Evolutionary conservation across 1,284 basidiomycete genomes (phyloP), one percentile per base, ranked within the genome.

Genomic region (Mycena citricolor): DNA sequence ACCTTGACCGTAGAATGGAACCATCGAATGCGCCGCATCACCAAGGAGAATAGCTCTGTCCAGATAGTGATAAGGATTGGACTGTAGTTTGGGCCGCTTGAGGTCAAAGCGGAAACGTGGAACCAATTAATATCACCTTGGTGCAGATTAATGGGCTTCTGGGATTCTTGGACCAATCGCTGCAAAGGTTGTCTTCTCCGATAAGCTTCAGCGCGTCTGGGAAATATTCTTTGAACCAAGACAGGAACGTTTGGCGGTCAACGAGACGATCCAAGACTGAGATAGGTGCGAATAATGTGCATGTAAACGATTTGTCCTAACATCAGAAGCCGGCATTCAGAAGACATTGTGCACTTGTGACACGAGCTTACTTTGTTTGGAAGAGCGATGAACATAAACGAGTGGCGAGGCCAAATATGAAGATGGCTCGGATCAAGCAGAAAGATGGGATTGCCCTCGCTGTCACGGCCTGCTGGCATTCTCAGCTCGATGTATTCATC

Each of bases 321-420:
- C n/a, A n/a, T n/a, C n/a, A 31, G 56, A 53, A 55, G 50, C 40
- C 49, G 33, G 16, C 35, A 47, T 57, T 60, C 57, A 58, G 54
- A 60, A 59, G 46, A 41, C 41, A 44, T 50, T 54, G 32, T 51
- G 56, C 51, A 42, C 22, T 43, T 42, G 59, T 47, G 54, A 49
- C 39, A 39, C 34, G 54, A 57, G 50, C 62, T 62, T 67, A 94
- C 93, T 76, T 90, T 86, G 74, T 97, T 99, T 53, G 95, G 93
- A 39, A 99, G 82, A 14, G 93, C 97, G 60, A 99, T 97, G 58
- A 99, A 80, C 95, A 99, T 99, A 74, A 97, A 98, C 39, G 91
- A 89, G 66, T 94, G 90, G 61, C 94, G 84, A 47, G 95, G 97
- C 95, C 95, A 99, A 62, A 99, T 98, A 72, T 99, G 97, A 54